Evolutionary conservation across 1,139 yeast genomes (phyloP), one percentile per base, ranked within the genome.

Genomic region (Suhomyces kunorum): DNA sequence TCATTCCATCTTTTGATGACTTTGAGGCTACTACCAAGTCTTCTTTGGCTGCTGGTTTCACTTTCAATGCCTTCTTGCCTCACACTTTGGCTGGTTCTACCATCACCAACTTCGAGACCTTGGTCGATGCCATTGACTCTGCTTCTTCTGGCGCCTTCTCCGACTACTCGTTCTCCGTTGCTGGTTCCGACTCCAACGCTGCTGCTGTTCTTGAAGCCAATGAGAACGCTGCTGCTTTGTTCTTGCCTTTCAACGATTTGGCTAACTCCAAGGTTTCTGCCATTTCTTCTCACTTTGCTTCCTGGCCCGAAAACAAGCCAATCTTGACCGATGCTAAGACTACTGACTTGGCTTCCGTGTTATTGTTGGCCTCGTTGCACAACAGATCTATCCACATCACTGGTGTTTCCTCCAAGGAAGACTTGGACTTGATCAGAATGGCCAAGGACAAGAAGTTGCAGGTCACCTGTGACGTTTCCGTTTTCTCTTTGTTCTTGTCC

Each of bases 281-380:
- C 24, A 83, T 88, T 35, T 81, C 95, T 28, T 76, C 85, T 29
- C 94, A 88, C 55, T 83, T 89, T 54, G 79, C 83, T 48, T 69
- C 80, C 32, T 90, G 97, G 97, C 96, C 96, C 40, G 72, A 75
- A 40, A 66, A 67, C 58, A 89, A 88, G 71, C 94, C 95, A 47
- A 86, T 92, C 49, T 77, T 90, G 51, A 88, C 96, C 34, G 97
- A 92, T 66, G 97, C 98, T 34, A 83, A 81, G 62, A 82, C 94
- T 20, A 87, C 97, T 32, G 94, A 88, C 58, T 75, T 92, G 57
- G 98, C 98, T 15, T 86, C 96, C 5, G 85, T 90, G 39, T 71
- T 92, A 60, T 76, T 92, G 59, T 74, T 92, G 66, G 96, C 98
- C 39, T 86, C 96, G 29, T 78, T 92, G 59, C 90, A 87, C 72